phyloP scores from a whole-genome alignment of 2,329 filamentous ascomycete species.

The Paracoccidioides lutzii region DNA sequence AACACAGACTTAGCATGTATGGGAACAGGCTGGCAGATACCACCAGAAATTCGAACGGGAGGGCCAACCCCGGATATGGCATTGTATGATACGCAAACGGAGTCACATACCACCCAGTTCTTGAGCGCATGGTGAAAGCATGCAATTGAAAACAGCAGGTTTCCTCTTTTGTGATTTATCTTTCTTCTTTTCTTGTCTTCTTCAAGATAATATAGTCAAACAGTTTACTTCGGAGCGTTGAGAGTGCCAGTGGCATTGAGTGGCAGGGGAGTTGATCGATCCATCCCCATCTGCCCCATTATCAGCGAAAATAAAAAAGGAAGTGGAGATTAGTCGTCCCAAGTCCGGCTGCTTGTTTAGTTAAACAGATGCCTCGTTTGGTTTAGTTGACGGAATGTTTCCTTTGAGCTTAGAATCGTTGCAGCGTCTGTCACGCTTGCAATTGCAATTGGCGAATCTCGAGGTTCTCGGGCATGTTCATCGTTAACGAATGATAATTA shows the following conservation, averaged over 20 bases:
- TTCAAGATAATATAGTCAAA: background rate
- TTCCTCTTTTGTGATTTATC: background rate
- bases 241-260: background rate
- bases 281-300: background rate
- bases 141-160: background rate
- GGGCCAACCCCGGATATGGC: too few species aligned
- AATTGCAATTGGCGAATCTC: too few species aligned
- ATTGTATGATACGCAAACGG: background rate
- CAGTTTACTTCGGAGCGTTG: too few species aligned
- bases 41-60: background rate
- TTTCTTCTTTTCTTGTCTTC: background rate
- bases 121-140: slow-evolving; percentile 26
- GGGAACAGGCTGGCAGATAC: background rate
- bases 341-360: too few species aligned
- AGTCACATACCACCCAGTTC: slow-evolving; percentile 30
- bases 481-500: too few species aligned
- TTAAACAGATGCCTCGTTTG: too few species aligned
- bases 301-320: too few species aligned
- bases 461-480: too few species aligned
- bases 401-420: too few species aligned
- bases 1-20: background rate
- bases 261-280: background rate
- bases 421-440: too few species aligned
- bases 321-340: background rate
- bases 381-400: too few species aligned